Conservation (phyloP, 164 flowering plant species). For the Umbellularia californica region DNA sequence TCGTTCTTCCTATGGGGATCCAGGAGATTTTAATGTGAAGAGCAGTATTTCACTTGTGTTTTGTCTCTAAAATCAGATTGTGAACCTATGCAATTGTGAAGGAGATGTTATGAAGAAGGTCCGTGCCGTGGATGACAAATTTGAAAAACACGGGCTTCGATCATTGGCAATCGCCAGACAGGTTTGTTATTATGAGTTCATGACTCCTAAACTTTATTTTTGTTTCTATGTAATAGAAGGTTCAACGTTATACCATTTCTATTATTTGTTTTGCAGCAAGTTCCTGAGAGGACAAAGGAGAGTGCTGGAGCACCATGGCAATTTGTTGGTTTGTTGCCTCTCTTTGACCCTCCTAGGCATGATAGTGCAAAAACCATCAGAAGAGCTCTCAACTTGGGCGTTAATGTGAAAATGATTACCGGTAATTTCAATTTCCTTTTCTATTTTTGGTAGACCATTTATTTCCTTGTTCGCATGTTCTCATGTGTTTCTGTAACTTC, state of each 20-base stretch:
- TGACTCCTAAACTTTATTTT: background rate
- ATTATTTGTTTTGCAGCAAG: conserved; percentile 20
- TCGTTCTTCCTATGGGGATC: background rate
- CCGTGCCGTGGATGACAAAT: conserved; percentile 32
- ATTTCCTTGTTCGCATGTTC: background rate
- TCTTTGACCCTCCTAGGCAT: conserved; percentile 39
- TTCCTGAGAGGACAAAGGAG: conserved; percentile 33
- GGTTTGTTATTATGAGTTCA: conserved; percentile 10
- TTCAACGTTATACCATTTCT: background rate
- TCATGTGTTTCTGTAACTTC: background rate
- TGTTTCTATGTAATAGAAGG: background rate
- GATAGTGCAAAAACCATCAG: conserved; percentile 35
- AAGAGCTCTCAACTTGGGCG: conserved; percentile 36
- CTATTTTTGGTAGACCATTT: background rate
- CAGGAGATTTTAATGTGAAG: background rate
- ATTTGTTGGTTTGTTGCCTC: conserved; percentile 38
- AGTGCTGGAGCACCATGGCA: too few species aligned
- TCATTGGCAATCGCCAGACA: conserved; percentile 37
- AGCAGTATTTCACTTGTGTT: background rate
- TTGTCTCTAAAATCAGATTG: conserved; percentile 19
- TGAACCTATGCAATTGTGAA: conserved; percentile 30
- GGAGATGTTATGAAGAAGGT: conserved; percentile 31
- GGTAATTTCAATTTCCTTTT: conserved; percentile 12
- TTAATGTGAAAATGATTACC: conserved; percentile 37
- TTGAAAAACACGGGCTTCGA: conserved; percentile 36